Percentiles rank a stretch among this genome's conserved stretches.
Evolutionary conservation across 2,329 filamentous ascomycete species (phyloP).

Genomic region (Trichoderma cornu-damae): DNA sequence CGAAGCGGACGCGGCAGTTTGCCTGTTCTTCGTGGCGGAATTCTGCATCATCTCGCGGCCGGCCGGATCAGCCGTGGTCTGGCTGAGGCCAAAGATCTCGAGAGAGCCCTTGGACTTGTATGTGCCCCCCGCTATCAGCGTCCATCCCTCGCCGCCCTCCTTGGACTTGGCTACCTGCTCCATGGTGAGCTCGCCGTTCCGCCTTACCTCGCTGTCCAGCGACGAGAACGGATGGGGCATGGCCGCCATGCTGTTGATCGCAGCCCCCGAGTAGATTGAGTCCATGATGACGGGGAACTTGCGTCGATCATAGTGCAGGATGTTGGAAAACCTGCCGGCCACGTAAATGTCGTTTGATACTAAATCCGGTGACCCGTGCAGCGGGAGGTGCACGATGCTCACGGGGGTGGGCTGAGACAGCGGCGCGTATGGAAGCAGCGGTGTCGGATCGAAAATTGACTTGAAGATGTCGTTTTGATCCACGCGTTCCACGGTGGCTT

Average conservation of each 20-base stretch:
- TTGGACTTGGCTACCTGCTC: conserved; percentile 53
- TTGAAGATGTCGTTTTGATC: conserved; percentile 33
- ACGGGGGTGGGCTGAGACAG: conserved; percentile 77
- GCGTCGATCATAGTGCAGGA: conserved; percentile 83
- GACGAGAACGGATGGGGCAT: conserved; percentile 64
- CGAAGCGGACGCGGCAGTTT: conserved; percentile 75
- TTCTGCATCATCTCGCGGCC: conserved; percentile 32
- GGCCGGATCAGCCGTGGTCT: conserved; percentile 25
- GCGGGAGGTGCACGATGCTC: conserved; percentile 72
- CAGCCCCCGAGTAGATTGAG: conserved; percentile 76
- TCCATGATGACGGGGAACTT: conserved; percentile 73
- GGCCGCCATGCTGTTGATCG: conserved; percentile 66
- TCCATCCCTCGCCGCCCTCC: conserved; percentile 49
- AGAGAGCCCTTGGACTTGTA: conserved; percentile 89
- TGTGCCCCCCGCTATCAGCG: conserved; percentile 76
- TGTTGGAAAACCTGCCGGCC: conserved; percentile 80
- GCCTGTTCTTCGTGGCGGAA: conserved; percentile 67
- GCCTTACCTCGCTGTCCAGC: conserved; percentile 54
- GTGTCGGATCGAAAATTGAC: conserved; percentile 48
- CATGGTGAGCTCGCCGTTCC: conserved; percentile 49
- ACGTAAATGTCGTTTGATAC: conserved; percentile 79
- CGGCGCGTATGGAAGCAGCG: conserved; percentile 58
- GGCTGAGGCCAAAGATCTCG: conserved; percentile 69
- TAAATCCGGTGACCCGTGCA: conserved; percentile 45
- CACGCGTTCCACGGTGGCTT: conserved; percentile 36